Conservation (phyloP, 345 rosid genomes). For the Pugionium dolabratum region DNA sequence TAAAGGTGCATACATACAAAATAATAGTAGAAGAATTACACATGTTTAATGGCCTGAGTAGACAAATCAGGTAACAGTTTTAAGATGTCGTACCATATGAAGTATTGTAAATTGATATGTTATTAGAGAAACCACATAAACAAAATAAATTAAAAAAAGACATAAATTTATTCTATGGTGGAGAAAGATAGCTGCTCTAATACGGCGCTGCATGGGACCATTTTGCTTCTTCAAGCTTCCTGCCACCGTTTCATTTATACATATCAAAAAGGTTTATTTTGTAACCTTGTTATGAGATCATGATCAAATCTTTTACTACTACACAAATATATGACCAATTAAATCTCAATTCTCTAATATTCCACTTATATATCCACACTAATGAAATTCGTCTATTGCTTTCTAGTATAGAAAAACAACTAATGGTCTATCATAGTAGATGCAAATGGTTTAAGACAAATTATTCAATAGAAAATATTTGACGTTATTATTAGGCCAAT, state of each 20-base stretch:
- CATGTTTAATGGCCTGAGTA: slow-evolving; percentile 14
- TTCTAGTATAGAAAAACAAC: too few relatives aligned
- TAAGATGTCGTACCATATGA: slow-evolving; percentile 29
- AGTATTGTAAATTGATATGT: slow-evolving; percentile 4
- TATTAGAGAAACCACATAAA: slow-evolving; percentile 30
- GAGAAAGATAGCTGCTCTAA: slow-evolving; percentile 23
- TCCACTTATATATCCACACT: too few relatives aligned
- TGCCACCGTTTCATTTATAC: slow-evolving; percentile 24
- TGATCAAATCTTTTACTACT: too few relatives aligned
- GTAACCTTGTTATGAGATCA: slow-evolving; percentile 2
- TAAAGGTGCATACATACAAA: not conserved
- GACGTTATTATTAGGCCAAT: too few relatives aligned
- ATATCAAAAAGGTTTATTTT: slow-evolving; percentile 17
- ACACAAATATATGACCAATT: too few relatives aligned
- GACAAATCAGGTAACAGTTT: slow-evolving; percentile 33
- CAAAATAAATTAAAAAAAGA: slow-evolving; percentile 9
- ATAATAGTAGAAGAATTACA: slow-evolving; percentile 1
- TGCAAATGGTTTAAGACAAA: too few relatives aligned
- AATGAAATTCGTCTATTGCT: too few relatives aligned
- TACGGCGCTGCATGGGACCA: slow-evolving; percentile 39
- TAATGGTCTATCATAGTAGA: too few relatives aligned
- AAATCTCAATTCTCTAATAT: too few relatives aligned
- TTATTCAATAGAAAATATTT: too few relatives aligned
- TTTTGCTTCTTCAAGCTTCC: slow-evolving; percentile 34
- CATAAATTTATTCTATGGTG: slow-evolving; percentile 22